Conservation (phyloP, 164 flowering plant genomes). For the Piper betle region DNA sequence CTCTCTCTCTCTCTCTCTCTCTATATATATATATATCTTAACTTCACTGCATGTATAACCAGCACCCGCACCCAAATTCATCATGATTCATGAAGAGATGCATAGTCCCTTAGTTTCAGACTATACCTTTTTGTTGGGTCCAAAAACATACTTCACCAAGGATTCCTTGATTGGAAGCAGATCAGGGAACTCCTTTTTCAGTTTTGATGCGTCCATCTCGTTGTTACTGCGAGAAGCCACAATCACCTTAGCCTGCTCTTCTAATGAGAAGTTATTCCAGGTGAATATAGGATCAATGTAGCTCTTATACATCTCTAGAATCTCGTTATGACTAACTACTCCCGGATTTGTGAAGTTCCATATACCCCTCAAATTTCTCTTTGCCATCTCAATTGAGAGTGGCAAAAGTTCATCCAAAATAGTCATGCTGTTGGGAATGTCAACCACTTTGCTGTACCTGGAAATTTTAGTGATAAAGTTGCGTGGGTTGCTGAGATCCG, state of each 20-base stretch:
- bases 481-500: conserved; percentile 56
- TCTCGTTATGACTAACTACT: conserved; percentile 61
- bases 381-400: conserved; percentile 63
- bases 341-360: conserved; percentile 73
- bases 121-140: background rate
- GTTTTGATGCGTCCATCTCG: conserved; percentile 38
- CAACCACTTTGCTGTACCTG: conserved; percentile 50
- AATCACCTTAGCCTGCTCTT: background rate
- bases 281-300: conserved; percentile 38
- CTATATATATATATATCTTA: no score
- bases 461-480: conserved; percentile 61
- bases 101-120: no score
- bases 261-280: conserved; percentile 26
- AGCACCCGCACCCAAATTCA: background rate
- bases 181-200: conserved; percentile 50
- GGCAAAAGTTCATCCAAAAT: conserved; percentile 59
- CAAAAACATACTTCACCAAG: conserved; percentile 22
- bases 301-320: conserved; percentile 51
- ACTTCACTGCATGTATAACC: background rate
- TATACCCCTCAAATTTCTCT: conserved; percentile 44
- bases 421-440: conserved; percentile 68
- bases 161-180: conserved; percentile 50
- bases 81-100: background rate
- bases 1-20: no score
- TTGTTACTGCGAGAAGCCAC: conserved; percentile 29